Percentiles rank a stretch among this genome's conserved stretches.
Conservation (phyloP, 495 filamentous ascomycete genomes). For the Evansstolkia leycettana region DNA sequence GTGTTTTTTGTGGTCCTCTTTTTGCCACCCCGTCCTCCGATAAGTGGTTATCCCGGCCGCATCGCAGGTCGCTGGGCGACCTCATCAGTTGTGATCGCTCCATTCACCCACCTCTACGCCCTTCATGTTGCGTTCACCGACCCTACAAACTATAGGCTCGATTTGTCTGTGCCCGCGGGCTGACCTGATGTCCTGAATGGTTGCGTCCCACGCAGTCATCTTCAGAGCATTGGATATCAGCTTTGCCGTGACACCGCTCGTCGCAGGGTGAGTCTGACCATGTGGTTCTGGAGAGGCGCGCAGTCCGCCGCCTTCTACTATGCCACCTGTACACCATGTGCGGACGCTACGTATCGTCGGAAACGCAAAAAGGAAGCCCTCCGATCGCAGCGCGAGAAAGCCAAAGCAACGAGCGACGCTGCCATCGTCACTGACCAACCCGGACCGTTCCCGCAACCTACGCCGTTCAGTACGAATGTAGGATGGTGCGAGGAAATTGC, state of each 20-base stretch:
- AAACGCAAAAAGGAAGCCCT: slow-evolving; percentile 56
- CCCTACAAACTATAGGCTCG: slow-evolving; percentile 10
- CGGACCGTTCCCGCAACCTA: slow-evolving; percentile 63
- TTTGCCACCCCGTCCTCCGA: too few species aligned
- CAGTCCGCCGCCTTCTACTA: slow-evolving; percentile 87
- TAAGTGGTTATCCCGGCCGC: neutral
- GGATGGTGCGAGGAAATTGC: slow-evolving; percentile 78
- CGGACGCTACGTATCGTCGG: slow-evolving; percentile 46
- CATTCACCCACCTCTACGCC: slow-evolving; percentile 12
- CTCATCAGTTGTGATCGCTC: slow-evolving; percentile 8
- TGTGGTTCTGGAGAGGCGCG: slow-evolving; percentile 43
- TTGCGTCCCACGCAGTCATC: neutral
- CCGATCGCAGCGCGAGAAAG: slow-evolving; percentile 45
- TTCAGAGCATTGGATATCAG: neutral
- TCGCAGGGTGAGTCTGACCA: slow-evolving; percentile 10
- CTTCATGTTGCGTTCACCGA: slow-evolving; percentile 31
- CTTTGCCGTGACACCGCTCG: neutral
- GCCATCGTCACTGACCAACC: slow-evolving; percentile 50
- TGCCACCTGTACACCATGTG: slow-evolving; percentile 71
- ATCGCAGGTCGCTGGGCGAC: slow-evolving; percentile 27
- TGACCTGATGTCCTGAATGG: slow-evolving; percentile 12
- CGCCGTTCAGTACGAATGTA: slow-evolving; percentile 70
- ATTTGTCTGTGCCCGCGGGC: slow-evolving; percentile 16
- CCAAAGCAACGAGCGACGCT: slow-evolving; percentile 30
- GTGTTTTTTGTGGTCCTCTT: neutral